A percentile compares a stretch with the other conserved stretches of the same genome.
phyloP scores from a whole-genome alignment of 2,329 filamentous ascomycete genomes.

The Paracamarosporium sp. region DNA sequence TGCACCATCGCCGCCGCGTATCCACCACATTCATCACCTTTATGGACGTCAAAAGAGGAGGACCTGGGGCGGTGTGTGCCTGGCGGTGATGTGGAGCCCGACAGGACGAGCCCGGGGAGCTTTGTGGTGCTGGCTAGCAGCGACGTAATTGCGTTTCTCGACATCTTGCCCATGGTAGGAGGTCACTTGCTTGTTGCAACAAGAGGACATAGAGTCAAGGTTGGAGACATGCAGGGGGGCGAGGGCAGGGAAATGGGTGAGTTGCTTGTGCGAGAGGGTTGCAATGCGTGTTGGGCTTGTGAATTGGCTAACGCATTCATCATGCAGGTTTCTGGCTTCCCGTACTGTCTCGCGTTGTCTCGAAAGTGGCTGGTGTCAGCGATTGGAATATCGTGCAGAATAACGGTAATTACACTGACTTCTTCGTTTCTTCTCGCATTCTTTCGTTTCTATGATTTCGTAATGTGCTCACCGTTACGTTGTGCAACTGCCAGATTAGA shows the following conservation, averaged over 20 bases:
- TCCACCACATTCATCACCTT: slow-evolving; percentile 31
- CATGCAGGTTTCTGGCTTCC: slow-evolving; percentile 64
- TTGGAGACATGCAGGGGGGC: slow-evolving; percentile 70
- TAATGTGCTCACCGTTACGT: background rate
- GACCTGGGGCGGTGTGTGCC: slow-evolving; percentile 30
- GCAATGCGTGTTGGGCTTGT: too few species aligned
- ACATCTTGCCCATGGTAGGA: slow-evolving; percentile 85
- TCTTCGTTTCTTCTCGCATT: slow-evolving; percentile 20
- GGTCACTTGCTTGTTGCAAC: slow-evolving; percentile 87
- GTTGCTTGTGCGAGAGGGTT: slow-evolving; percentile 24
- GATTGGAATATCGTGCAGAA: slow-evolving; percentile 99
- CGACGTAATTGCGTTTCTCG: slow-evolving; percentile 83
- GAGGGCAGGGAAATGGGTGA: slow-evolving; percentile 73
- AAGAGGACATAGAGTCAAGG: slow-evolving; percentile 76
- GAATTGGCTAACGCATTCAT: background rate
- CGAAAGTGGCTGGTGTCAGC: slow-evolving; percentile 70
- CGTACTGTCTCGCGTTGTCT: slow-evolving; percentile 74
- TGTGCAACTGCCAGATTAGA: too few species aligned
- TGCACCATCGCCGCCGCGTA: slow-evolving; percentile 63
- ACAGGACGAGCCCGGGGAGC: slow-evolving; percentile 46
- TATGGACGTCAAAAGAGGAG: slow-evolving; percentile 16
- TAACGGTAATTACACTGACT: too few species aligned
- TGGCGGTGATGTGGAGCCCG: slow-evolving; percentile 25
- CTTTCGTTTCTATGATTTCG: background rate
- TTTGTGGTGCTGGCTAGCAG: slow-evolving; percentile 79